Conservation (phyloP, 352 stramenopile genomes). For the Phytophthora crassamura region DNA sequence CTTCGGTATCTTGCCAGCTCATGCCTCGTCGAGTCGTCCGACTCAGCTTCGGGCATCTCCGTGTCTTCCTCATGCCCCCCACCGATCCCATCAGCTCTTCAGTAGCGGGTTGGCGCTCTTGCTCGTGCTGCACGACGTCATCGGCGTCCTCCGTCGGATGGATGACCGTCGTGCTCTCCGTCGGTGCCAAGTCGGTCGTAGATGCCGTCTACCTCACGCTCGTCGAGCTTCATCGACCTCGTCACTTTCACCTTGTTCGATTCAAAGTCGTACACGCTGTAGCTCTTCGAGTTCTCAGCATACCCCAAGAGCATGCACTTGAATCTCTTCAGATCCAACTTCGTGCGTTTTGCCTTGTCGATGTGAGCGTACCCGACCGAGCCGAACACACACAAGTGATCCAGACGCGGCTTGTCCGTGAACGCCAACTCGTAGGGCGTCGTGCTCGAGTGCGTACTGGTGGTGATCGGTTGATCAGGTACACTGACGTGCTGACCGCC, state of each 20-base stretch:
- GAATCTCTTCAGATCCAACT: slow-evolving; percentile 37
- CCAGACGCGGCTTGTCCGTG: background rate
- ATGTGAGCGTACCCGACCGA: slow-evolving; percentile 6
- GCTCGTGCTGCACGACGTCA: slow-evolving; percentile 1
- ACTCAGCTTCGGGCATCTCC: background rate
- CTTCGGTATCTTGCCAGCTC: slow-evolving; percentile 9
- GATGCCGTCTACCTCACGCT: slow-evolving; percentile 22
- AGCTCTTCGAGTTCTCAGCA: slow-evolving; percentile 19
- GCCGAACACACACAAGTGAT: slow-evolving; percentile 30
- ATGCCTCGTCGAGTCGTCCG: background rate
- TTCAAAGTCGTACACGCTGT: slow-evolving; percentile 21
- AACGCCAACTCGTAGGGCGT: slow-evolving; percentile 21
- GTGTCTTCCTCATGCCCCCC: slow-evolving; percentile 1
- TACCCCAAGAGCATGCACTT: slow-evolving; percentile 34
- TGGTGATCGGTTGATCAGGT: slow-evolving; percentile 32
- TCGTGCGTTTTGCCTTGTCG: slow-evolving; percentile 19
- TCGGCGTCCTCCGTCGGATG: slow-evolving; percentile 6
- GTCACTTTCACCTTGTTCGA: slow-evolving; percentile 21
- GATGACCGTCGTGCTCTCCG: slow-evolving; percentile 2
- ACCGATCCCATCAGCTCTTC: background rate
- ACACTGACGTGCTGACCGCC: slow-evolving; percentile 31
- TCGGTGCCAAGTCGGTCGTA: slow-evolving; percentile 8
- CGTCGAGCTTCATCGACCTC: slow-evolving; percentile 23
- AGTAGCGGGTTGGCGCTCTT: background rate
- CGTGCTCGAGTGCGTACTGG: background rate